Evolutionary conservation across 148 eudicot species (phyloP).

Genomic region (Rhododendron mucronatum): DNA sequence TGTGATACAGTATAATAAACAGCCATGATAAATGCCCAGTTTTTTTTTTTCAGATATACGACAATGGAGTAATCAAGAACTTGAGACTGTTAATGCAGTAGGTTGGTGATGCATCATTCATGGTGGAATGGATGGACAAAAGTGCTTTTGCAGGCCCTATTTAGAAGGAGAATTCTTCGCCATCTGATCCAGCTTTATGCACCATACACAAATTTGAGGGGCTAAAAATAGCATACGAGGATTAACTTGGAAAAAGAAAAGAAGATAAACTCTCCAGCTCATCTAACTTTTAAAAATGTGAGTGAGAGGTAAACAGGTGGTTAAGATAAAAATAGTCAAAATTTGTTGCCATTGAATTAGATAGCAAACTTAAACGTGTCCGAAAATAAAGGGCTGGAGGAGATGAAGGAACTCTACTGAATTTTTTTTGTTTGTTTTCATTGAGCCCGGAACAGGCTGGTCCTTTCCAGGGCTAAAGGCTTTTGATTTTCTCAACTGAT

Average conservation of each 20-base stretch:
- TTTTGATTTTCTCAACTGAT: not conserved
- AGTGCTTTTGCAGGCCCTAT: not conserved
- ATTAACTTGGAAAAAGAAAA: not conserved
- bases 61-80: not conserved
- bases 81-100: not conserved
- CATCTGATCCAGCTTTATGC: not conserved
- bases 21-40: not conserved
- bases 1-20: not conserved
- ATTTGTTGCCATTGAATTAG: not conserved
- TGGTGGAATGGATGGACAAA: not conserved
- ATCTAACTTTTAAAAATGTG: not conserved
- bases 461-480: not conserved
- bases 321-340: not conserved
- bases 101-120: not conserved
- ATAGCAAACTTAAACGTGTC: not conserved
- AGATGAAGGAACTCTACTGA: not conserved
- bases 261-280: not conserved
- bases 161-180: not conserved
- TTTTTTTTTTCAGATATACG: too few species aligned
- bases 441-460: slow-evolving; percentile 16
- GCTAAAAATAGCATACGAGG: not conserved
- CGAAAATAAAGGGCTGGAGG: not conserved
- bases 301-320: not conserved
- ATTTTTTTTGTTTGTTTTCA: slow-evolving; percentile 21
- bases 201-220: not conserved